phyloP scores from a whole-genome alignment of 2,329 filamentous ascomycete species.

The Chalara sp. region DNA sequence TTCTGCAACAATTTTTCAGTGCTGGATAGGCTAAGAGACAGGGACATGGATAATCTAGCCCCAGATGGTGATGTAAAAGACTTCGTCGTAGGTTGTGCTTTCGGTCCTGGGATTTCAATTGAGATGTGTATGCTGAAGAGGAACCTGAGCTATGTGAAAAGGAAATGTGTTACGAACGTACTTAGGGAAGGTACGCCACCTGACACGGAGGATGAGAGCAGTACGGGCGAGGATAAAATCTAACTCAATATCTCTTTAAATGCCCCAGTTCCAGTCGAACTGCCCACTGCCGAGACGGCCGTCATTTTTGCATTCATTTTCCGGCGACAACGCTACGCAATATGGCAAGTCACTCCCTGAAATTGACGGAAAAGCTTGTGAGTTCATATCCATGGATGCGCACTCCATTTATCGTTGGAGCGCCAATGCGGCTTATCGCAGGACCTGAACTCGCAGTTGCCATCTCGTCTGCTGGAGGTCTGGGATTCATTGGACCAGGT shows the following conservation, averaged over 20 bases:
- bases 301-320: too few relatives aligned
- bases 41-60: conserved; percentile 52
- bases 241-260: too few relatives aligned
- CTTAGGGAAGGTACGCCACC: conserved; percentile 24
- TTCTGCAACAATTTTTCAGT: conserved; percentile 63
- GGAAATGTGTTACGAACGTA: conserved; percentile 7
- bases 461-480: conserved; percentile 47
- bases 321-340: too few relatives aligned
- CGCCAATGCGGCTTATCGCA: conserved; percentile 62
- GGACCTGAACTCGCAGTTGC: conserved; percentile 48
- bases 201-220: conserved; percentile 23
- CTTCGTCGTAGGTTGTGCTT: conserved; percentile 60
- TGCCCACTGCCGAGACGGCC: too few relatives aligned
- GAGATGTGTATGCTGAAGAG: conserved; percentile 60
- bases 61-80: conserved; percentile 45
- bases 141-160: conserved; percentile 23
- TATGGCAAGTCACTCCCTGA: too few relatives aligned
- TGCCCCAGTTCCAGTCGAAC: too few relatives aligned
- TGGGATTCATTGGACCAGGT: conserved; percentile 39
- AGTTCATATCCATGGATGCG: conserved; percentile 48
- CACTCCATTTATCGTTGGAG: conserved; percentile 51
- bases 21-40: conserved; percentile 50
- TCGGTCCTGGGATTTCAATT: conserved; percentile 61
- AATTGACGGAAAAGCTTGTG: too few relatives aligned
- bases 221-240: conserved; percentile 15